phyloP scores from a whole-genome alignment of 129 eudicot species.

The Centella asiatica region DNA sequence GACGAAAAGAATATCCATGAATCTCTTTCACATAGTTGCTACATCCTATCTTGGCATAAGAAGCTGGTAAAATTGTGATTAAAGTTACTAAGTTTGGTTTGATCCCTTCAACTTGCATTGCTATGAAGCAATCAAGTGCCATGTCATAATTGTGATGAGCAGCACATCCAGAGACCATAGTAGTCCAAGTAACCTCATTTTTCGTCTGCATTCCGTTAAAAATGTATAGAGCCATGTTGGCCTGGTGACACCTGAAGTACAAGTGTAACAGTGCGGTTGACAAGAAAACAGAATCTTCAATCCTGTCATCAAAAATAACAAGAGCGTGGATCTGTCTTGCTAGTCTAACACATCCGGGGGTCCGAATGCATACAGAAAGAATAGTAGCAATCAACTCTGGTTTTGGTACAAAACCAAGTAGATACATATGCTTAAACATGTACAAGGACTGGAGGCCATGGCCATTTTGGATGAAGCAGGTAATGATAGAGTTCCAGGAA shows the following conservation, averaged over 20 bases:
- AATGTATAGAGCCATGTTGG: slow-evolving; percentile 34
- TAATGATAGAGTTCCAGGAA: slow-evolving; percentile 55
- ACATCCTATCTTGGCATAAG: slow-evolving; percentile 23
- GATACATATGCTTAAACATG: slow-evolving; percentile 42
- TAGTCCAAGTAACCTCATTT: slow-evolving; percentile 72
- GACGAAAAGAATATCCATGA: slow-evolving; percentile 56
- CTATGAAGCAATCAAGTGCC: slow-evolving; percentile 37
- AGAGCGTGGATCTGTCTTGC: slow-evolving; percentile 56
- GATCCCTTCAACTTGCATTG: slow-evolving; percentile 42
- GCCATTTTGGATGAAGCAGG: slow-evolving; percentile 38
- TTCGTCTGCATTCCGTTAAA: slow-evolving; percentile 38
- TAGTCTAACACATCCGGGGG: slow-evolving; percentile 14
- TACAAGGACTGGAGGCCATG: slow-evolving; percentile 25
- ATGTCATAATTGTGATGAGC: slow-evolving; percentile 24
- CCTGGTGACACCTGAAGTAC: slow-evolving; percentile 38
- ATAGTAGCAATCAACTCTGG: slow-evolving; percentile 56
- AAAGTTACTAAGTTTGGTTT: slow-evolving; percentile 55
- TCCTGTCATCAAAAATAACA: slow-evolving; percentile 30
- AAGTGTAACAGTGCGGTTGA: slow-evolving; percentile 49
- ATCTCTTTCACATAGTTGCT: slow-evolving; percentile 41
- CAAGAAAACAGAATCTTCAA: slow-evolving; percentile 35
- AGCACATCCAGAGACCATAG: slow-evolving; percentile 53
- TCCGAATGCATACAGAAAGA: slow-evolving; percentile 32
- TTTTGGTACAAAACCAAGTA: slow-evolving; percentile 41
- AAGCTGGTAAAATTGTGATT: slow-evolving; percentile 42